A percentile compares a stretch with the other conserved stretches of the same genome.
phyloP scores from a whole-genome alignment of 129 eudicot genomes.

The Solidago caesia region DNA sequence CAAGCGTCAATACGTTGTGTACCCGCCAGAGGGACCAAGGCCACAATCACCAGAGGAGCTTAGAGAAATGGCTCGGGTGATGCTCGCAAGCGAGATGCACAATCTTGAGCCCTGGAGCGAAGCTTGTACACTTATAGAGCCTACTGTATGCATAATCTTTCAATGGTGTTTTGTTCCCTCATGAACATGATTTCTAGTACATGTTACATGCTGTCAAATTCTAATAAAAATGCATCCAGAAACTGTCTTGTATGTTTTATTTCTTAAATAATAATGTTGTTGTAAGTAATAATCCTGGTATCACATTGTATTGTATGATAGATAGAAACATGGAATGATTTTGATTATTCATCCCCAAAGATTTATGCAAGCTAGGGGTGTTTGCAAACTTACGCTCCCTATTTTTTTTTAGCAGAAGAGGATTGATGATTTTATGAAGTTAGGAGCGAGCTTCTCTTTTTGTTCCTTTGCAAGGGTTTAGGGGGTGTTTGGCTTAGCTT shows the following conservation, averaged over 20 bases:
- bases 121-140: constrained; percentile 11
- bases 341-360: background rate
- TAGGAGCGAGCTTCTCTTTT: no score
- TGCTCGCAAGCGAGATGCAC: constrained; percentile 63
- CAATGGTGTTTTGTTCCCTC: background rate
- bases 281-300: background rate
- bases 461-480: no score
- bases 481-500: no score
- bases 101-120: constrained; percentile 20
- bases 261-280: constrained; percentile 10
- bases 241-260: background rate
- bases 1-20: constrained; percentile 81
- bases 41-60: constrained; percentile 95
- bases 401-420: no score
- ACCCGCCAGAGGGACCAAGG: constrained; percentile 82
- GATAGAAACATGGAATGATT: background rate
- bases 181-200: constrained; percentile 19
- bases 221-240: constrained; percentile 25
- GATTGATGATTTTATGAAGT: no score
- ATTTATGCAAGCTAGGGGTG: no score
- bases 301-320: background rate
- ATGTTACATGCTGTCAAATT: constrained; percentile 11
- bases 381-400: no score
- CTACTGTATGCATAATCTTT: constrained; percentile 14
- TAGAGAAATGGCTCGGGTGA: constrained; percentile 90